Evolutionary conservation across 2,329 filamentous ascomycete species (phyloP), one percentile per base, ranked within the genome.

Genomic region (Pseudonectria buxi): DNA sequence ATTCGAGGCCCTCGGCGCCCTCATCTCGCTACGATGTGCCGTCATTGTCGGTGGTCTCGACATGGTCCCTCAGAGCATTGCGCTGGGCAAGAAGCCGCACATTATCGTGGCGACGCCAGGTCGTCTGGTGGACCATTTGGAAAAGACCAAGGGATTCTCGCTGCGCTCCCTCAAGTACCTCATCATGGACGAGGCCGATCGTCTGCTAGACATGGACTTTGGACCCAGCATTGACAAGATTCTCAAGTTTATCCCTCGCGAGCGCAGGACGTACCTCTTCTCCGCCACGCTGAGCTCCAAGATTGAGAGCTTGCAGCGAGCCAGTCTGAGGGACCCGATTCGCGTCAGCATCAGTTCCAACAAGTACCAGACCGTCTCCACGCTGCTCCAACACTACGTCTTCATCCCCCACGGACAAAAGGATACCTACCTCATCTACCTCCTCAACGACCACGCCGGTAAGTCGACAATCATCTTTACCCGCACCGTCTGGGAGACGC

Each of bases 61-160:
- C 47, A 95, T 95, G 86, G 85, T 95, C 1, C 76, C 86, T 0
- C 92, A 98, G 59, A 65, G 84, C 1, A 94, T 98, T 45, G 84
- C 89, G 0, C 74, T 98, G 1, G 87, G 85, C n/a, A 95, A 95
- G 72, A 90, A 90, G 51, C 92, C 92, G 7, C 92, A 98, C 54
- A 81, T 98, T 15, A 71, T 96, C 14, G 89, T 96, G 26, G 90
- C 90, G 1, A 95, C 90, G 0, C 90, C 90, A 0, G 90, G 89
- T 34, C 78, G 90, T 37, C 67, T 95, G 14, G 70, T 95, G 4
- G 92, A 96, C 53, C 92, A 98, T 51, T 68, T 96, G 7, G 88
- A 96, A 58, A 95, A 95, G 63, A 98, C 92, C 3, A 95, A 95
- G 61, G 90, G 92, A 10, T 96, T 98, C 63, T 89, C 83, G 2